Conservation (phyloP, 805 yeast species). For the Yamadazyma insecticola region DNA sequence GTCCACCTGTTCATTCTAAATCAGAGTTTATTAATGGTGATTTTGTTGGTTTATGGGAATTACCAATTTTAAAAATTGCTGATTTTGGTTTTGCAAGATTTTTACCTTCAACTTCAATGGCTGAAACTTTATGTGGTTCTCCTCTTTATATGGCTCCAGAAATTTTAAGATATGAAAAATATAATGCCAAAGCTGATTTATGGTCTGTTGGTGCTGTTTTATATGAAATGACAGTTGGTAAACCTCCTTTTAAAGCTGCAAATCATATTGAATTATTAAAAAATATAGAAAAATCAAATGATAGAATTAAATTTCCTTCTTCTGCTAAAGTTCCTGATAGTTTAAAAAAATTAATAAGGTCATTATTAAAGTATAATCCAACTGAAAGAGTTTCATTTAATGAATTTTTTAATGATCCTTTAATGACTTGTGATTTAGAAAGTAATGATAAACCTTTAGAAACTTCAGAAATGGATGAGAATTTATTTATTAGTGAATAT, state of each 20-base stretch:
- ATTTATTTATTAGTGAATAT: constrained; percentile 82
- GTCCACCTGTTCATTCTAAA: constrained; percentile 73
- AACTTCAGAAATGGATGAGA: constrained; percentile 67
- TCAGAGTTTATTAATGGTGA: constrained; percentile 52
- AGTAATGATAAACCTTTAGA: constrained; percentile 56
- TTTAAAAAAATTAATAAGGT: constrained; percentile 65
- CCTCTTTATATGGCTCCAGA: constrained; percentile 99
- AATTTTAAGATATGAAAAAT: constrained; percentile 87
- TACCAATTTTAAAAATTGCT: constrained; percentile 89
- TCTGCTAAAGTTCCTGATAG: constrained; percentile 60
- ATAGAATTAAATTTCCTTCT: constrained; percentile 72
- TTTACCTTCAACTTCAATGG: constrained; percentile 88
- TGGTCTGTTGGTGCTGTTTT: constrained; percentile 98
- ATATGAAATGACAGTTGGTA: constrained; percentile 94
- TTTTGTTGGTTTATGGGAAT: constrained; percentile 77
- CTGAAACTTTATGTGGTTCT: constrained; percentile 96
- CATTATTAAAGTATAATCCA: constrained; percentile 78
- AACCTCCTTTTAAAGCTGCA: constrained; percentile 91
- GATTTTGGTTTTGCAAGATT: constrained; percentile 98
- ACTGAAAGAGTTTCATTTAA: constrained; percentile 82
- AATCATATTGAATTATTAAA: constrained; percentile 87
- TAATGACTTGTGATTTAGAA: constrained; percentile 53
- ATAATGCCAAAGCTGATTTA: constrained; percentile 93
- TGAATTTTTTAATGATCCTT: constrained; percentile 77
- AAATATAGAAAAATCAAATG: constrained; percentile 79